Evolutionary conservation across 139 green algal genomes (phyloP).

Genomic region (Eudorina sp.): DNA sequence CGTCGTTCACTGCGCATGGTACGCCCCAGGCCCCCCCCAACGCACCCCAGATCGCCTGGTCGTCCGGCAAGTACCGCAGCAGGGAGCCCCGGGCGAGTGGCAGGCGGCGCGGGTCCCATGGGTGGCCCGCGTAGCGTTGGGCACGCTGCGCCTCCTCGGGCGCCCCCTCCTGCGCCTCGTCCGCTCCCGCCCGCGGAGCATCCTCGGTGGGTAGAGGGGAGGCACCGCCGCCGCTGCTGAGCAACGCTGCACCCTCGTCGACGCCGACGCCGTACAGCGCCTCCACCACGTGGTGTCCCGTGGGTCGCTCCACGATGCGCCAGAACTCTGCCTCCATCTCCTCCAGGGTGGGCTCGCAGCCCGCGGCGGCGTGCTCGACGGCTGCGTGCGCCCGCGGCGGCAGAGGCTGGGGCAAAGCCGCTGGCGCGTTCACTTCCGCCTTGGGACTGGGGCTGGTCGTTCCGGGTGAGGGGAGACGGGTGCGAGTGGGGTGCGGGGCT

Average conservation of each 20-base stretch:
- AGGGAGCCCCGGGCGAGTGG: conserved; percentile 32
- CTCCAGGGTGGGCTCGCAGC: conserved; percentile 50
- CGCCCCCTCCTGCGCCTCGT: too few species aligned
- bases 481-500: too few species aligned
- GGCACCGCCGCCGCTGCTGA: conserved; percentile 56
- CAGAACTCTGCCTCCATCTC: conserved; percentile 93
- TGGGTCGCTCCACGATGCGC: conserved; percentile 86
- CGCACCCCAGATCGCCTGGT: conserved; percentile 48
- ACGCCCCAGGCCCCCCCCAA: too few species aligned
- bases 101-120: conserved; percentile 66
- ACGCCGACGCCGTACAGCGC: conserved; percentile 88
- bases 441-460: too few species aligned
- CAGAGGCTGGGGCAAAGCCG: too few species aligned
- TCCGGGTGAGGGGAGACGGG: too few species aligned
- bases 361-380: not conserved
- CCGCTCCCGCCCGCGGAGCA: not conserved
- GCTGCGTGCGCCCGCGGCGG: conserved; percentile 2
- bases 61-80: conserved; percentile 56
- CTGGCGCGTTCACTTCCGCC: too few species aligned
- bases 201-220: conserved; percentile 60
- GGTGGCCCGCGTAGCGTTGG: conserved; percentile 47
- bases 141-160: not conserved
- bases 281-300: conserved; percentile 77
- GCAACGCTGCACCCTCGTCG: too few species aligned
- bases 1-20: too few species aligned